Evolutionary conservation across 2,329 filamentous ascomycete genomes (phyloP).

Genomic region (Ascochyta lentis): DNA sequence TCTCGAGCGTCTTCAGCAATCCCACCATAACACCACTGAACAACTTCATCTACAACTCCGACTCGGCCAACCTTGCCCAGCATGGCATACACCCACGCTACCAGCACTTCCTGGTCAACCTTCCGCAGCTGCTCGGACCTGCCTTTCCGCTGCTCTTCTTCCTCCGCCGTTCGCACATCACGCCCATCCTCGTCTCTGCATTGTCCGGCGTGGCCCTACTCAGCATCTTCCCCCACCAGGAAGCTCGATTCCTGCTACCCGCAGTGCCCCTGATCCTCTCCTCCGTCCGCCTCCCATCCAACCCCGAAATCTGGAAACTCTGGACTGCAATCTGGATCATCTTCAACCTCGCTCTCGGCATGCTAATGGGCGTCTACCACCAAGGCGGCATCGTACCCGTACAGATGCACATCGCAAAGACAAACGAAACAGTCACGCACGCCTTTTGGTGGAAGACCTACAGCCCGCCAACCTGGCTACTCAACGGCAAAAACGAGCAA

Average conservation of each 20-base stretch:
- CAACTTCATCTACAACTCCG: conserved; percentile 60
- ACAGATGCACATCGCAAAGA: conserved; percentile 75
- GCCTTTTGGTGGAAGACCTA: conserved; percentile 89
- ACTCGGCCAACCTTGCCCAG: conserved; percentile 57
- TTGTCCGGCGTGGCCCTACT: conserved; percentile 73
- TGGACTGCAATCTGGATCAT: conserved; percentile 69
- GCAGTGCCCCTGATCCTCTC: conserved; percentile 79
- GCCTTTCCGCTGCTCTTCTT: conserved; percentile 56
- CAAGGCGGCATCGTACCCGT: conserved; percentile 79
- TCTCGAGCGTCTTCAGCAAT: conserved; percentile 66
- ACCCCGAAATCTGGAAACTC: conserved; percentile 53
- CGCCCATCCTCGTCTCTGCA: conserved; percentile 73
- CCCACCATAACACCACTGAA: conserved; percentile 60
- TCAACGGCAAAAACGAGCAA: conserved; percentile 76
- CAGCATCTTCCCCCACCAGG: conserved; percentile 79
- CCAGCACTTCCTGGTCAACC: conserved; percentile 59
- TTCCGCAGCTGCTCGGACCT: conserved; percentile 61
- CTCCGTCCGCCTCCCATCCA: conserved; percentile 69
- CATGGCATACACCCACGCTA: conserved; percentile 62
- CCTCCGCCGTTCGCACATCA: conserved; percentile 57
- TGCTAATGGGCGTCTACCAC: conserved; percentile 82
- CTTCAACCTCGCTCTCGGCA: conserved; percentile 72
- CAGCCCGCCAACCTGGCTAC: conserved; percentile 79
- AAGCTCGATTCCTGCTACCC: conserved; percentile 78
- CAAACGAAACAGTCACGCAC: conserved; percentile 68